Evolutionary conservation across 2,329 filamentous ascomycete species (phyloP), one percentile per base, ranked within the genome.

Genomic region (Akanthomyces lecanii): DNA sequence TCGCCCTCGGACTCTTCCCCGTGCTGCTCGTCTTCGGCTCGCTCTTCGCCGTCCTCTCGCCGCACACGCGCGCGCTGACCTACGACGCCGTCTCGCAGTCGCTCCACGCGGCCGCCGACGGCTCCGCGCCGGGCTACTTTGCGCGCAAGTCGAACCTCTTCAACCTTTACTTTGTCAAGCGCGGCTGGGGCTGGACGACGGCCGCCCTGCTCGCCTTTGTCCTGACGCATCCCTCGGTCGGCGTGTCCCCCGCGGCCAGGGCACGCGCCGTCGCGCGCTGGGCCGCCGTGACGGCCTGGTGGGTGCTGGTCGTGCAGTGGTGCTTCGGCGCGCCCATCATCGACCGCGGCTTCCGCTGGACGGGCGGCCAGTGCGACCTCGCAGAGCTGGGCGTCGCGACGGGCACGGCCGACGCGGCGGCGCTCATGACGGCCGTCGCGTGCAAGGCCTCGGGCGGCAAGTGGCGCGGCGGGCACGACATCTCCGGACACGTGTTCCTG

Each of bases 401-500:
- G 65, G 82, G 82, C 38, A 76, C 78, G 5, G 73, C 76, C 45
- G 76, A 78, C n/a, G 75, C 79, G 64, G 77, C 45, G 76, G 82
- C 57, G 79, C 88, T 65, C 78, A 11, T 92, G 50, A 94, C 90
- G 1, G 87, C 89, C 1, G 86, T 89, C 5, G 89, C 91, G 50
- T 99, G 95, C 73, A 95, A 91, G 77, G 82, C 88, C 4, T 85
- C 87, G 0, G 94, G 94, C 7, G 94, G 95, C 0, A 79, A 81
- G 61, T 99, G 95, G 95, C 85, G 81, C 63, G 95, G 95, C n/a
- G 95, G 95, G 0, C 92, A 98, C 76, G 95, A 99, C 75, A 94
- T 99, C 69, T 95, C 90, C 65, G 95, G 95, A 0, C 95, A 98
- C 76, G 92, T 97, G 4, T 97, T 99, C 71, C 78, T 99, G 78